Conservation (phyloP, 164 flowering plant genomes). For the Piper longum region DNA sequence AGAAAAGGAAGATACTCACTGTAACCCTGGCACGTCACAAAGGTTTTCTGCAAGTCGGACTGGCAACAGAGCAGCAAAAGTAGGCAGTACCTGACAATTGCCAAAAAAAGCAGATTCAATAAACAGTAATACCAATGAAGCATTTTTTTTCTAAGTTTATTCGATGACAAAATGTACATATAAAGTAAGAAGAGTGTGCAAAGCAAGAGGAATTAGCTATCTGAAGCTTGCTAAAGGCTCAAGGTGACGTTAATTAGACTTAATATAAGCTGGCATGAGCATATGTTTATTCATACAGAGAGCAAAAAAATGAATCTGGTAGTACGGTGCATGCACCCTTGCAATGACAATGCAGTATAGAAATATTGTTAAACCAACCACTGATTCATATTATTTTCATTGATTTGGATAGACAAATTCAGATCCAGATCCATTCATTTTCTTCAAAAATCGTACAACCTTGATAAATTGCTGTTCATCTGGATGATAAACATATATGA, state of each 20-base stretch:
- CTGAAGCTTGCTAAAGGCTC: no score
- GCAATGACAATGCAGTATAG: background rate
- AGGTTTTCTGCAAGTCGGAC: slow-evolving; percentile 8
- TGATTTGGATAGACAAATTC: background rate
- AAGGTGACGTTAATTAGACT: no score
- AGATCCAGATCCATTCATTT: background rate
- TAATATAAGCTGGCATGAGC: no score
- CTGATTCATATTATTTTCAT: background rate
- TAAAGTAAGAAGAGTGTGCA: no score
- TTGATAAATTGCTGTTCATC: slow-evolving; percentile 53
- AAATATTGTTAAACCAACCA: background rate
- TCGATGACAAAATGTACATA: no score
- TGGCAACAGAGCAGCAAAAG: slow-evolving; percentile 58
- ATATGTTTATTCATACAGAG: background rate
- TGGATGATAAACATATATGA: slow-evolving; percentile 74
- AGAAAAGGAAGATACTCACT: slow-evolving; percentile 32
- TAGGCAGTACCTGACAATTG: slow-evolving; percentile 67
- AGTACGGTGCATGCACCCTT: background rate
- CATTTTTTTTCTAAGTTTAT: background rate
- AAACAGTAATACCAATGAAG: background rate
- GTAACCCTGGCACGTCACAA: slow-evolving; percentile 36
- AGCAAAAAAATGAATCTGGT: no score
- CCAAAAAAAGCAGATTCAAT: background rate
- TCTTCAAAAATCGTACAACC: slow-evolving; percentile 21
- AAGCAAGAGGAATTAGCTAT: no score